Evolutionary conservation across 805 yeast species (phyloP).

Genomic region (Hanseniaspora mollemarum): DNA sequence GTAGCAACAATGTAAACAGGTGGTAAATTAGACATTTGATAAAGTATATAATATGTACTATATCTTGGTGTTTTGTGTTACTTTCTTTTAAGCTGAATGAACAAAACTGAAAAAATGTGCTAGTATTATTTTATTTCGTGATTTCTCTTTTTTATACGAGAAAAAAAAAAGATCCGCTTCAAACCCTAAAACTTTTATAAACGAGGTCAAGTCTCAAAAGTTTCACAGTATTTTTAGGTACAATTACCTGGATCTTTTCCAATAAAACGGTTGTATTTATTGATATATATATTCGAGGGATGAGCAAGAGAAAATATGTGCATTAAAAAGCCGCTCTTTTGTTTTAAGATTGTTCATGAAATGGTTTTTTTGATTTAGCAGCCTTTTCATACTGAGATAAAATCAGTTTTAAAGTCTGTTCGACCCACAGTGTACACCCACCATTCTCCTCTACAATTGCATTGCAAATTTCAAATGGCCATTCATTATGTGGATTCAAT

Average conservation of each 20-base stretch:
- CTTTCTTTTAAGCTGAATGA: no score
- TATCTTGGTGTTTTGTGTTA: no score
- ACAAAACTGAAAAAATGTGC: no score
- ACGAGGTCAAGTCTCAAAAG: no score
- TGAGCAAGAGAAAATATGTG: no score
- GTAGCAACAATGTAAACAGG: slow-evolving; percentile 80
- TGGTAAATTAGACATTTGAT: slow-evolving; percentile 28
- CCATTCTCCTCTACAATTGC: slow-evolving; percentile 67
- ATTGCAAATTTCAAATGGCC: slow-evolving; percentile 27
- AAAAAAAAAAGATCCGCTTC: background rate
- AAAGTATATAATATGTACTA: no score
- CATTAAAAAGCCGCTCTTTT: background rate
- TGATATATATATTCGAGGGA: no score
- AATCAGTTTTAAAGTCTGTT: slow-evolving; percentile 60
- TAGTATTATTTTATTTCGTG: no score
- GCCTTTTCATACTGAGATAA: slow-evolving; percentile 23
- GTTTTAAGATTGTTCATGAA: background rate
- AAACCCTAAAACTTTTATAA: background rate
- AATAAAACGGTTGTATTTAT: no score
- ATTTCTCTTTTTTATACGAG: background rate
- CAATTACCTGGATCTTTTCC: background rate
- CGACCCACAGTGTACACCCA: slow-evolving; percentile 86
- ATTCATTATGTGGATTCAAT: background rate
- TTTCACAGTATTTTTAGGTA: no score
- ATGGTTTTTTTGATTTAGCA: background rate